These are phyloP conservation scores for Hydnomerulius pinastri DNA, from an alignment of 768 basidiomycete genomes.

Conservation along the genomic window DNA sequence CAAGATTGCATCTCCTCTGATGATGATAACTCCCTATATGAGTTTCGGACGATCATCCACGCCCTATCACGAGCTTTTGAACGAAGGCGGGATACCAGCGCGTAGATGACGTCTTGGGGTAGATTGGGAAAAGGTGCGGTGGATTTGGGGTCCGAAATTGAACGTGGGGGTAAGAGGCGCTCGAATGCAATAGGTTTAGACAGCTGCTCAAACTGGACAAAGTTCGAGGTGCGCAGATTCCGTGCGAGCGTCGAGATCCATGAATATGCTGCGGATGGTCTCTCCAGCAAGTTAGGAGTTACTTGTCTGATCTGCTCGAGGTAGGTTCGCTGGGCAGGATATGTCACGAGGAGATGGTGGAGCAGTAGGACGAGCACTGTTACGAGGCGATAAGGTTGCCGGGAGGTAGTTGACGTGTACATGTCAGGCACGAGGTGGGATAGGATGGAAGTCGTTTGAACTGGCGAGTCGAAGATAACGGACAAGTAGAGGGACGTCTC, in stretches of 20 bases:
- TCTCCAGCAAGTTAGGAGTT: conserved; percentile 38
- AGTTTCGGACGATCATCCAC: conserved; percentile 61
- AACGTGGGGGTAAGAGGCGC: conserved; percentile 15
- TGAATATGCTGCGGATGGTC: conserved; percentile 31
- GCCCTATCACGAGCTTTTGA: conserved; percentile 51
- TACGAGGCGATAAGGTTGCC: conserved; percentile 24
- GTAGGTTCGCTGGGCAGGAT: conserved; percentile 67
- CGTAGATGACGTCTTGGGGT: conserved; percentile 43
- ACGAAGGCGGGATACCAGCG: conserved; percentile 49
- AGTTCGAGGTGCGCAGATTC: conserved; percentile 56
- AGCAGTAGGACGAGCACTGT: conserved; percentile 54
- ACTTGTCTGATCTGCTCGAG: conserved; percentile 22
- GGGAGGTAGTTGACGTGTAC: conserved; percentile 31
- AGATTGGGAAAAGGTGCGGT: conserved; percentile 20
- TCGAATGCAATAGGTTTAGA: conserved; percentile 34
- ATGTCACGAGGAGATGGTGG: conserved; percentile 55
- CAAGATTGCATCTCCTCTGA: conserved; percentile 44
- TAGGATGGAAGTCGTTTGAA: conserved; percentile 63
- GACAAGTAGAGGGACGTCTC: conserved; percentile 73
- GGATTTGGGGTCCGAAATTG: conserved; percentile 1
- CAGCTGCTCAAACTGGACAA: conserved; percentile 50
- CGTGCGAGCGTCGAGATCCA: conserved; percentile 60
- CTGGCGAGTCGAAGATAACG: conserved; percentile 58
- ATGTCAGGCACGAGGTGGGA: conserved; percentile 57
- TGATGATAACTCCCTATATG: conserved; percentile 60